phyloP scores from a whole-genome alignment of 768 basidiomycete genomes.

The Podaxis pistillaris region DNA sequence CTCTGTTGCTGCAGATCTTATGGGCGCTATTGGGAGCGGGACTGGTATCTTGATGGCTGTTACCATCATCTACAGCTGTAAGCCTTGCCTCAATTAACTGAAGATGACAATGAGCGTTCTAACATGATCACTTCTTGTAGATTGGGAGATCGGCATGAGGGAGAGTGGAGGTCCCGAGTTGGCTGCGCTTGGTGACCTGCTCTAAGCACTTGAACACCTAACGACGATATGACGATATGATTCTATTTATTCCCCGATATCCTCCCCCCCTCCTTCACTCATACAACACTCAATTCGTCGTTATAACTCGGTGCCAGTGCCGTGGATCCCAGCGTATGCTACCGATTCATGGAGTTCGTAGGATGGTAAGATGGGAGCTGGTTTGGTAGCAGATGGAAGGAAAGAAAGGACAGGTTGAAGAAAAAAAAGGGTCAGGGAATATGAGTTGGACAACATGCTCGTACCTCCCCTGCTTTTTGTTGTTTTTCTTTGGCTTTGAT shows the following conservation, averaged over 20 bases:
- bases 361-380: neutral
- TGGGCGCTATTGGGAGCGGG: conserved; percentile 95
- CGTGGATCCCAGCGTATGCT: neutral
- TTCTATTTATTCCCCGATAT: neutral
- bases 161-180: conserved; percentile 85
- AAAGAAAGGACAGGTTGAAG: neutral
- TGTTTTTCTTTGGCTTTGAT: neutral
- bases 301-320: neutral
- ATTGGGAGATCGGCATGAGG: conserved; percentile 95
- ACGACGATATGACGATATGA: neutral
- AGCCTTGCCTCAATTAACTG: conserved; percentile 28
- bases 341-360: neutral
- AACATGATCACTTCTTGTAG: conserved; percentile 34
- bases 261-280: neutral
- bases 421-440: neutral
- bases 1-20: conserved; percentile 88
- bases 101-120: conserved; percentile 5
- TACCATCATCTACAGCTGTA: conserved; percentile 94
- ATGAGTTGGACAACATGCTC: neutral
- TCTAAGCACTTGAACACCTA: conserved; percentile 38
- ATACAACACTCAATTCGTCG: neutral
- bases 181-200: conserved; percentile 74
- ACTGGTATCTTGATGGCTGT: conserved; percentile 98
- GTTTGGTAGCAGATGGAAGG: neutral
- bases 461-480: neutral